These are phyloP conservation scores for Phaeoacremonium minimum DNA, from an alignment of 2,329 filamentous ascomycete species.

Conservation along the genomic window DNA sequence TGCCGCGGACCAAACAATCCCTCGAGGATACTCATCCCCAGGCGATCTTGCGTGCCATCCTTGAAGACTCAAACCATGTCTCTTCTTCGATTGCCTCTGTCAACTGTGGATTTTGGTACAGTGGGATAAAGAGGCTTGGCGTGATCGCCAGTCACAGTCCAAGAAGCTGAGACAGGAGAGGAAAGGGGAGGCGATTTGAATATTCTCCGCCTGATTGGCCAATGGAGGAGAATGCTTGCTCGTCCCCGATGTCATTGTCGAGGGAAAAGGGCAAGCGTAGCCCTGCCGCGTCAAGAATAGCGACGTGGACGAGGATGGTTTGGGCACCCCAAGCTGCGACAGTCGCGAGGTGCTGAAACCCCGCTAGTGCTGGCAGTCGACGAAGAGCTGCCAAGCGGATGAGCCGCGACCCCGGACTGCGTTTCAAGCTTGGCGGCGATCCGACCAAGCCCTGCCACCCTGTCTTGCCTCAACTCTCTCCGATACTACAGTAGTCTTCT, in stretches of 20 bases:
- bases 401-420: not conserved
- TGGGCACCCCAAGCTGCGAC: conserved; percentile 10
- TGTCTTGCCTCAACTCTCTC: no score
- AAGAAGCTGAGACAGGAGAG: conserved; percentile 8
- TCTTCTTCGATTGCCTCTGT: no score
- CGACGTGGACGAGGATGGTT: conserved; percentile 2
- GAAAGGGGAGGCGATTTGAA: conserved; percentile 1
- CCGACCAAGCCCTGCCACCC: no score
- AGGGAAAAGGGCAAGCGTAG: conserved; percentile 1
- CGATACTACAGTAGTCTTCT: no score
- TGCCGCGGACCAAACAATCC: no score
- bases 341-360: conserved; percentile 7
- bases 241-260: conserved; percentile 3
- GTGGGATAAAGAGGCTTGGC: conserved; percentile 7
- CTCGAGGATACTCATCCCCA: no score
- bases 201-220: not conserved
- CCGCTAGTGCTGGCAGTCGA: not conserved
- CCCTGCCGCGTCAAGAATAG: not conserved
- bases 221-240: not conserved
- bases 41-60: no score
- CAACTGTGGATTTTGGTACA: no score
- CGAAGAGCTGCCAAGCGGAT: not conserved
- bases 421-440: conserved; percentile 10
- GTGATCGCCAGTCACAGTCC: conserved; percentile 11
- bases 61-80: no score